Percentiles rank a stretch among this genome's conserved stretches.
Evolutionary conservation across 2,329 filamentous ascomycete species (phyloP).

Genomic region (Botrytis fragariae): DNA sequence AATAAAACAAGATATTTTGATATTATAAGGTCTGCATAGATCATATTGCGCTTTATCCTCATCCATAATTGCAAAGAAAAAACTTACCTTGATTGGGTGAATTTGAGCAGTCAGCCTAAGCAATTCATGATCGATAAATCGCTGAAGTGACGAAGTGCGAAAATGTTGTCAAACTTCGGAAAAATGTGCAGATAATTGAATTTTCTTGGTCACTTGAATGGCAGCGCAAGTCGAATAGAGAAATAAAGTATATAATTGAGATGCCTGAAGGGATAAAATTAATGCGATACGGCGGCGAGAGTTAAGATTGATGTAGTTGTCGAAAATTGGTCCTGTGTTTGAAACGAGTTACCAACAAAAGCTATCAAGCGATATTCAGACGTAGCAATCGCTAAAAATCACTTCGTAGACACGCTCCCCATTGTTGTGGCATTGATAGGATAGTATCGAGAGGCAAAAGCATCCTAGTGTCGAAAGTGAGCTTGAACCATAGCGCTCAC

Average conservation of each 20-base stretch:
- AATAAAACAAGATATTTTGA: neutral
- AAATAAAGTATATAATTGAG: neutral
- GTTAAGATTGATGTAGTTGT: neutral
- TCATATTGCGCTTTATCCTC: neutral
- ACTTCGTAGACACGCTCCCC: neutral
- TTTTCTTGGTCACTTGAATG: neutral
- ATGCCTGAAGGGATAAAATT: neutral
- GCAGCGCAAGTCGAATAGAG: neutral
- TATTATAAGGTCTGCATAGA: accelerated
- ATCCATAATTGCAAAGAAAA: neutral
- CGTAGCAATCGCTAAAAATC: accelerated
- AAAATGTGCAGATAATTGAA: neutral
- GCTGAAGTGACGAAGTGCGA: neutral
- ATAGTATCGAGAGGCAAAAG: too few relatives aligned
- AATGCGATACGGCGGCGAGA: neutral
- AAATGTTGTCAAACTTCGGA: neutral
- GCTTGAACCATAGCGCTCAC: neutral
- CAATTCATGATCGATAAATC: neutral
- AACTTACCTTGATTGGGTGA: neutral
- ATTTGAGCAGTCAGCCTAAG: neutral
- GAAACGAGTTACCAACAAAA: neutral
- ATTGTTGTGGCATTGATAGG: neutral
- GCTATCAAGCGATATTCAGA: neutral
- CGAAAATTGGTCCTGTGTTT: neutral
- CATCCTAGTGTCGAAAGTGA: neutral